These are phyloP conservation scores for Chlamydomonas schloesseri DNA, from an alignment of 139 green algal genomes.

Conservation along the genomic window DNA sequence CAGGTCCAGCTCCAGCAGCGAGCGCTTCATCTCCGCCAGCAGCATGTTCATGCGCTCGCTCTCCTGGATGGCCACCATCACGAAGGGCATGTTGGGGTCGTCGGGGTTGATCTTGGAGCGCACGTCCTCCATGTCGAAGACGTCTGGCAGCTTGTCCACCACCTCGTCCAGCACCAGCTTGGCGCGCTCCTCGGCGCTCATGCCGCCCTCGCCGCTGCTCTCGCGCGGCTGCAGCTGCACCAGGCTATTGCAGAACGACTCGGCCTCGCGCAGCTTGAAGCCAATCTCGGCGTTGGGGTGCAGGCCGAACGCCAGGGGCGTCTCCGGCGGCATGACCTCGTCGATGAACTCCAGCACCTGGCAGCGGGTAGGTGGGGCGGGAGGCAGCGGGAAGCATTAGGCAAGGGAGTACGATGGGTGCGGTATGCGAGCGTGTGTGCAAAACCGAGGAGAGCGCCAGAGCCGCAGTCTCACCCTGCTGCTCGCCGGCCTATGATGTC, in stretches of 20 bases:
- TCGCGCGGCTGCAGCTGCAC: conserved; percentile 81
- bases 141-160: conserved; percentile 83
- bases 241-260: conserved; percentile 82
- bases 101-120: conserved; percentile 81
- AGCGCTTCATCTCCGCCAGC: conserved; percentile 83
- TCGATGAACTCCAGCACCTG: conserved; percentile 87
- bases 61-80: conserved; percentile 94
- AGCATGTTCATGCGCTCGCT: conserved; percentile 92
- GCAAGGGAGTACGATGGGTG: background rate
- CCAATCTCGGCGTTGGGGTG: conserved; percentile 95
- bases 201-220: conserved; percentile 73
- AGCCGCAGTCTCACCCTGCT: too few relatives aligned
- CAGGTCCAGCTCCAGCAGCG: conserved; percentile 90
- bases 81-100: conserved; percentile 87
- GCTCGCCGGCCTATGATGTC: too few relatives aligned
- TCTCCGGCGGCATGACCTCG: conserved; percentile 87
- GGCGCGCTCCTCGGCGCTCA: conserved; percentile 84
- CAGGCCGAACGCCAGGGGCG: conserved; percentile 86
- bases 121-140: conserved; percentile 93
- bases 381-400: too few relatives aligned
- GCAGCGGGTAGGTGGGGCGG: background rate
- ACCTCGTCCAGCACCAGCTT: conserved; percentile 91
- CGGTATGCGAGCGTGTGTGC: too few relatives aligned
- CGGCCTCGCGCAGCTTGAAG: conserved; percentile 90
- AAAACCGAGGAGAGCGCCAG: too few relatives aligned